These are phyloP conservation scores for Mycogone perniciosa DNA, from an alignment of 2,329 filamentous ascomycete species.

Conservation along the genomic window DNA sequence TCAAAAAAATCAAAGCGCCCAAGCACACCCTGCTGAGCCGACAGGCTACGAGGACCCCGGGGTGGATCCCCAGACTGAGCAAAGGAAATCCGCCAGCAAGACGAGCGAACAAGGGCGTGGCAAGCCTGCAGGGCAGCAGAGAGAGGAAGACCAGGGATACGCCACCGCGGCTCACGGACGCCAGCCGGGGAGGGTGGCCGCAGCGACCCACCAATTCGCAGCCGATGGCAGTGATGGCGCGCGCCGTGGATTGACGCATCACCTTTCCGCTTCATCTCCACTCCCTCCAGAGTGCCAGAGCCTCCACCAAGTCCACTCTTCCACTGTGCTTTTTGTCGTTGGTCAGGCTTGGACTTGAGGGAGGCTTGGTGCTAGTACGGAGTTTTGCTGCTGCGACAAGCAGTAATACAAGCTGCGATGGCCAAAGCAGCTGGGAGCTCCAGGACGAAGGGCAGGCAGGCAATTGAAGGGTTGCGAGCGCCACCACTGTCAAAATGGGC, in stretches of 20 bases:
- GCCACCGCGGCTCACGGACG: slow-evolving; percentile 13
- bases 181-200: slow-evolving; percentile 3
- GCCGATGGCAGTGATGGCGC: slow-evolving; percentile 7
- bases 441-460: background rate
- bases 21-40: too few relatives aligned
- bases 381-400: too few relatives aligned
- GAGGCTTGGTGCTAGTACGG: background rate
- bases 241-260: slow-evolving; percentile 3
- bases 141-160: slow-evolving; percentile 1
- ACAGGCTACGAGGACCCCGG: too few relatives aligned
- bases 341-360: background rate
- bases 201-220: background rate
- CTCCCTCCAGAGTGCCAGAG: background rate
- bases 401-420: too few relatives aligned
- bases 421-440: slow-evolving; percentile 7
- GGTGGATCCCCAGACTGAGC: background rate
- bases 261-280: background rate
- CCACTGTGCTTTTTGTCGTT: background rate
- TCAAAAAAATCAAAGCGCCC: background rate
- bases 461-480: background rate
- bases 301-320: background rate
- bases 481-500: slow-evolving; percentile 7
- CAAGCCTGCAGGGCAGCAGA: slow-evolving; percentile 9
- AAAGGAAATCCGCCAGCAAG: background rate
- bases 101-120: slow-evolving; percentile 1